Percentiles rank a stretch among this genome's conserved stretches.
Conservation (phyloP, 371 early-diverging fungal genomes). For the Mortierella polycephala region DNA sequence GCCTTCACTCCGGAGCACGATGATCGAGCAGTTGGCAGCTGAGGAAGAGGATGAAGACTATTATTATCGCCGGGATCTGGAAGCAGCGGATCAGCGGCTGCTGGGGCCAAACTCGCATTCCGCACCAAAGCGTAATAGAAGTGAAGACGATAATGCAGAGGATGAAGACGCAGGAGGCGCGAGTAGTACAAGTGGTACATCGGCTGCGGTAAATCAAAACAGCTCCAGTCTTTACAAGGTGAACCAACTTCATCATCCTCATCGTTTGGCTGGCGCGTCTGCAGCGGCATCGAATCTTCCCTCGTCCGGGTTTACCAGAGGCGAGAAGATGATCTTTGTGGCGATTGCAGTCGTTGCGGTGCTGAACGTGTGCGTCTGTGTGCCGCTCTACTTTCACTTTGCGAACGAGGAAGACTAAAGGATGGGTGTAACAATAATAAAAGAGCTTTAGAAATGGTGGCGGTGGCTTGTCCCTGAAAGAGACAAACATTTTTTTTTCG, state of each 20-base stretch:
- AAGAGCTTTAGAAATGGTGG: conserved; percentile 5
- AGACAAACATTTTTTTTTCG: not conserved
- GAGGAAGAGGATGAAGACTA: conserved; percentile 22
- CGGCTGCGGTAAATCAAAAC: not conserved
- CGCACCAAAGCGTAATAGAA: not conserved
- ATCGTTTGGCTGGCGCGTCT: too few species aligned
- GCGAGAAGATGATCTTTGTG: conserved; percentile 47
- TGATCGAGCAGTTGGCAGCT: conserved; percentile 27
- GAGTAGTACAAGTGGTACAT: not conserved
- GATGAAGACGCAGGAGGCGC: not conserved
- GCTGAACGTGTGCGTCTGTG: conserved; percentile 45
- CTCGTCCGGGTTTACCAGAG: conserved; percentile 52
- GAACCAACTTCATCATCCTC: not conserved
- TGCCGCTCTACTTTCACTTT: conserved; percentile 53
- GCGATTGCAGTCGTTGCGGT: conserved; percentile 41
- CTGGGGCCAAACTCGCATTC: not conserved
- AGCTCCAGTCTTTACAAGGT: not conserved
- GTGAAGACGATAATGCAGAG: not conserved
- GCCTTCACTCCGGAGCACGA: conserved; percentile 26
- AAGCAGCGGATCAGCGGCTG: conserved; percentile 18
- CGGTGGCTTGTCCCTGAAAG: conserved; percentile 6
- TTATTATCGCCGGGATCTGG: conserved; percentile 16
- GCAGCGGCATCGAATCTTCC: not conserved
- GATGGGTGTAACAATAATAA: not conserved
- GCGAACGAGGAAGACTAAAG: conserved; percentile 14